Percentiles rank a stretch among this genome's conserved stretches.
These are phyloP conservation scores for Arthrobotrys musiformis DNA, from an alignment of 2,329 filamentous ascomycete genomes.

Conservation along the genomic window DNA sequence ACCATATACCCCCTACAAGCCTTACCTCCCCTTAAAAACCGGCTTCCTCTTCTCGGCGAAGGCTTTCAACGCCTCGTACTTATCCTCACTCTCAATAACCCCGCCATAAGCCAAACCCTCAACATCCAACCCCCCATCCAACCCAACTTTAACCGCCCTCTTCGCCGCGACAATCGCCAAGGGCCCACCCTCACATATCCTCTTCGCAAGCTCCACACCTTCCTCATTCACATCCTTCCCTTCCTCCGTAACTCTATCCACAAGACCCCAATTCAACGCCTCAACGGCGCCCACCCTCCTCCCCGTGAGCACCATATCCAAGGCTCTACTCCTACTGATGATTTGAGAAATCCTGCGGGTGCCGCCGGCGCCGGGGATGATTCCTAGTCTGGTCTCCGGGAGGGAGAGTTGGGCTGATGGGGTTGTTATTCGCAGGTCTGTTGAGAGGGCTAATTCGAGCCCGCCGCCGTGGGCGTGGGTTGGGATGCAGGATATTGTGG, in stretches of 20 bases:
- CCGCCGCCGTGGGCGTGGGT: conserved; percentile 91
- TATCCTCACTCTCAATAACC: conserved; percentile 84
- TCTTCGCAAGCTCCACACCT: conserved; percentile 79
- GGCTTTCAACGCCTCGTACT: conserved; percentile 85
- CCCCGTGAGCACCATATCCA: conserved; percentile 90
- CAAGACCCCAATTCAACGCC: conserved; percentile 90
- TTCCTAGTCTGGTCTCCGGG: conserved; percentile 90
- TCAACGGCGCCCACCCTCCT: conserved; percentile 84
- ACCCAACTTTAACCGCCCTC: conserved; percentile 77
- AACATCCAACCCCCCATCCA: conserved; percentile 77
- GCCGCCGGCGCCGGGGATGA: conserved; percentile 93
- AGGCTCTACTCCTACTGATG: conserved; percentile 81
- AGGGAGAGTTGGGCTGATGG: conserved; percentile 82
- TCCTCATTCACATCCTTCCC: conserved; percentile 63
- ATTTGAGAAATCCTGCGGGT: conserved; percentile 86
- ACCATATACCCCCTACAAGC: not conserved
- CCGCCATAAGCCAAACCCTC: conserved; percentile 82
- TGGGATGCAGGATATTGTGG: conserved; percentile 87
- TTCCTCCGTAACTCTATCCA: conserved; percentile 81
- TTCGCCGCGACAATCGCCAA: conserved; percentile 82
- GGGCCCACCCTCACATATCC: conserved; percentile 90
- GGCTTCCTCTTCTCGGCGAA: conserved; percentile 82
- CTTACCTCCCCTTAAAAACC: conserved; percentile 70
- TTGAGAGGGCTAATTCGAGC: conserved; percentile 89
- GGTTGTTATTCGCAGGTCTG: conserved; percentile 86